Conservation (phyloP, 495 filamentous ascomycete species). For the Penicillium salamii region DNA sequence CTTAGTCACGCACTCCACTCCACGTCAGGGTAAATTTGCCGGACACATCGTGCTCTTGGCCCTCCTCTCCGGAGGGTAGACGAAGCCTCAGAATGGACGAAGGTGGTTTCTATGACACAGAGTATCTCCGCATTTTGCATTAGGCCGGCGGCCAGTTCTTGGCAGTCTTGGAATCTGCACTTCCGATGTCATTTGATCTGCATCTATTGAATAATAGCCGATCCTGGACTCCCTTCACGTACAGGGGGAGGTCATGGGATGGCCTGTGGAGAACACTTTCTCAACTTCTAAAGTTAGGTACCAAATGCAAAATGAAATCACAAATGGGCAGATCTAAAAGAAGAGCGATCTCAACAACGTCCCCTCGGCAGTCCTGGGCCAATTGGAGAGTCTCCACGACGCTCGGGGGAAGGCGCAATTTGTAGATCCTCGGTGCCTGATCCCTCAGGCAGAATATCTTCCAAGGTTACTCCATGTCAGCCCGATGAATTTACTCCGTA, state of each 20-base stretch:
- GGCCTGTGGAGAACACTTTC: too few species aligned
- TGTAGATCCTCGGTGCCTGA: too few species aligned
- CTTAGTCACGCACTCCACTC: conserved; percentile 7
- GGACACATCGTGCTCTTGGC: neutral
- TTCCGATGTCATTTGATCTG: conserved; percentile 8
- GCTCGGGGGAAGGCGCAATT: too few species aligned
- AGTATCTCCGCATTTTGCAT: conserved; percentile 4
- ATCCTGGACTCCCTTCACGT: too few species aligned
- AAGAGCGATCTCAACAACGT: too few species aligned
- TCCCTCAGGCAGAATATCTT: too few species aligned
- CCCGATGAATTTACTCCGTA: too few species aligned
- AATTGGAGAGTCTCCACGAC: too few species aligned
- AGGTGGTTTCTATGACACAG: conserved; percentile 10
- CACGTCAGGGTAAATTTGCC: neutral
- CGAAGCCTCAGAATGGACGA: neutral
- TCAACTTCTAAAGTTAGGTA: too few species aligned
- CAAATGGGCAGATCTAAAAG: neutral
- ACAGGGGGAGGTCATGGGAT: neutral
- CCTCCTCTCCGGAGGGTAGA: neutral
- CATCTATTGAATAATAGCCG: neutral
- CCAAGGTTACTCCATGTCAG: too few species aligned
- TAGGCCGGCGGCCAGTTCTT: conserved; percentile 3
- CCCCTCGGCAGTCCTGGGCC: too few species aligned
- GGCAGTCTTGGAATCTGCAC: neutral
- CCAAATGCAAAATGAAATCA: too few species aligned